Conservation (phyloP, 805 yeast species). For the Clavispora fructus region DNA sequence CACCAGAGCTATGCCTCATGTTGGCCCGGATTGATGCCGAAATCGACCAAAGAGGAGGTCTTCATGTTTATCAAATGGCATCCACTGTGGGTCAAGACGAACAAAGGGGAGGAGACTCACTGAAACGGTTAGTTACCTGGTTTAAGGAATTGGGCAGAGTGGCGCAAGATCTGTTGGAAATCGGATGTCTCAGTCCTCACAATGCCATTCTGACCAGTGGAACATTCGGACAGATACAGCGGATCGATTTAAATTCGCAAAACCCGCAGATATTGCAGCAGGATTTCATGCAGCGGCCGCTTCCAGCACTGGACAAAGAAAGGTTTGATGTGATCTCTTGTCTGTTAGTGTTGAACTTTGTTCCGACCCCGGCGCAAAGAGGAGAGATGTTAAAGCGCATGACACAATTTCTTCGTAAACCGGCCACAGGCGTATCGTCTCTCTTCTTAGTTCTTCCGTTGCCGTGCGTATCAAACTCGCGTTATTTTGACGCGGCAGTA, state of each 20-base stretch:
- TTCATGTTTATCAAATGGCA: constrained; percentile 76
- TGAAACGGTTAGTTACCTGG: constrained; percentile 76
- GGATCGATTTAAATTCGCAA: constrained; percentile 81
- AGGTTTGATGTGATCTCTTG: constrained; percentile 69
- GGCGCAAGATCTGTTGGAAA: constrained; percentile 58
- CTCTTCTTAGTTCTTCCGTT: constrained; percentile 82
- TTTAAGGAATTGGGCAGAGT: constrained; percentile 30
- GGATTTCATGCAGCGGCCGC: constrained; percentile 77
- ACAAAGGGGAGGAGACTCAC: constrained; percentile 87
- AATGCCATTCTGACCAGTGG: constrained; percentile 63
- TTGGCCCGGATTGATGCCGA: constrained; percentile 60
- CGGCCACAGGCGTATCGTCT: constrained; percentile 13
- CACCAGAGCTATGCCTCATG: constrained; percentile 16
- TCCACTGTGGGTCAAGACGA: constrained; percentile 77
- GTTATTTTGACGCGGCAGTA: constrained; percentile 55
- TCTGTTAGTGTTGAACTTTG: constrained; percentile 84
- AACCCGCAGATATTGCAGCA: constrained; percentile 67
- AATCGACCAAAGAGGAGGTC: constrained; percentile 64
- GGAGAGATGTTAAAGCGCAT: constrained; percentile 74
- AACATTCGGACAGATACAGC: constrained; percentile 44
- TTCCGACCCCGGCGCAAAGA: constrained; percentile 62
- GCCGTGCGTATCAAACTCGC: constrained; percentile 79
- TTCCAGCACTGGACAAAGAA: constrained; percentile 44
- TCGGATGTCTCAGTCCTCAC: constrained; percentile 70
- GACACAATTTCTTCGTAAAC: constrained; percentile 46